Base-by-base conservation (phyloP, 2,329 filamentous ascomycete species). In the Pezicula neosporulosa region DNA sequence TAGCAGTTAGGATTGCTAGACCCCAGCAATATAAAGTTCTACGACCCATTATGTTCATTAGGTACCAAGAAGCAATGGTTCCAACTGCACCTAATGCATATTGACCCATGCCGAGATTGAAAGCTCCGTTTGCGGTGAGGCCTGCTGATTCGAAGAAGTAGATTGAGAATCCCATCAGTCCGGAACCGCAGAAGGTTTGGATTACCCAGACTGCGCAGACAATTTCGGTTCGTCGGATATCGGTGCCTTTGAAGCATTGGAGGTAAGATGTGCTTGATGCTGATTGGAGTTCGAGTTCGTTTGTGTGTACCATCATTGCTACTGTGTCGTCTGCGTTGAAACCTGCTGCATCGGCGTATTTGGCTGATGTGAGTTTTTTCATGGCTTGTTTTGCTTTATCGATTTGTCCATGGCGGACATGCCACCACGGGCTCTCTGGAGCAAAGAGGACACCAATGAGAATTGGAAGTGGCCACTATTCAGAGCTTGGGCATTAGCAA, bases 141-240 rank as follows among this genome's bases (percentile, higher is more conserved):
- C 80, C 80, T 2, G 78, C 79, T 55, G 79, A 75, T 53, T 77
- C 68, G 62, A 82, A 83, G 60, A 76, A 77, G 61, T 82, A 82
- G 3, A 80, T 85, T 4, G 79, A 80, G 52, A 82, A 85, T 52
- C 80, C 80, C 50, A 82, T 80, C 49, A 85, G 75, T 16, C 82
- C 79, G 54, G 81, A 80, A 12, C 83, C 81, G 48, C 76, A 79
- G 3, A 85, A 69, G 16, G 83, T 80, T 60, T 86, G 82, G 2
- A 80, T 81, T 81, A 48, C 33, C 16, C 50, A 16, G 67, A 82
- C 84, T 19, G 15, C 28, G 44, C 72, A 70, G 1, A 73, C 72
- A 19, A 81, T 77, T 58, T 80, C 77, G 0, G 78, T 81, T n/a
- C 78, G 72, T 13, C 76, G 68, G 15, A 72, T 60, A 54, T 78